These are phyloP conservation scores for Monilinia fructigena DNA, from an alignment of 2,329 filamentous ascomycete species.

Conservation along the genomic window DNA sequence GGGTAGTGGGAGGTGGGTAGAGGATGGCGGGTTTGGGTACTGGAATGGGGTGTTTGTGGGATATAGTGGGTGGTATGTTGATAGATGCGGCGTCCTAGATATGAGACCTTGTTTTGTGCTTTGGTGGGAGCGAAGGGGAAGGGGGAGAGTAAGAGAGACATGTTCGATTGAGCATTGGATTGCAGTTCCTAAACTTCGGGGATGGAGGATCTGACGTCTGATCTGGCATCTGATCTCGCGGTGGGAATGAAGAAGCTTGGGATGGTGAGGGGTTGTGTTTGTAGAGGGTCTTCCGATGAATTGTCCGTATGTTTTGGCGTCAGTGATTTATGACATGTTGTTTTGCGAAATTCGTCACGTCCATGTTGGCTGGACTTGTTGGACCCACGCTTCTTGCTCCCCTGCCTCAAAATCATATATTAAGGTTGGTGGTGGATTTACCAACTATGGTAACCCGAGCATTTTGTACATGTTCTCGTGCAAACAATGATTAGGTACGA, in stretches of 20 bases:
- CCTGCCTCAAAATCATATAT: too few relatives aligned
- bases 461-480: background rate
- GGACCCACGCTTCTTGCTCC: too few relatives aligned
- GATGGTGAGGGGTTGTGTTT: background rate
- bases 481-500: background rate
- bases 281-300: background rate
- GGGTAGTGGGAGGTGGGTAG: too few relatives aligned
- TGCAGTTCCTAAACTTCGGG: background rate
- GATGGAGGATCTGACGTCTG: background rate
- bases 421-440: background rate
- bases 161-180: constrained; percentile 14
- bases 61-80: background rate
- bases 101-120: constrained; percentile 25
- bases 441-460: constrained; percentile 9
- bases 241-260: background rate
- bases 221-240: background rate
- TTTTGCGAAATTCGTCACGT: background rate
- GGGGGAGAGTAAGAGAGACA: constrained; percentile 17
- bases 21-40: too few relatives aligned
- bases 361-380: too few relatives aligned
- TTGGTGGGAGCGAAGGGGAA: background rate
- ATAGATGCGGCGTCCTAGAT: constrained; percentile 15
- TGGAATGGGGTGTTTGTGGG: too few relatives aligned
- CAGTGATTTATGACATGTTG: background rate
- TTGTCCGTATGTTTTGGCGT: background rate